Evolutionary conservation across 2,329 filamentous ascomycete species (phyloP), one percentile per base, ranked within the genome.

Genomic region (Pezicula radicicola): DNA sequence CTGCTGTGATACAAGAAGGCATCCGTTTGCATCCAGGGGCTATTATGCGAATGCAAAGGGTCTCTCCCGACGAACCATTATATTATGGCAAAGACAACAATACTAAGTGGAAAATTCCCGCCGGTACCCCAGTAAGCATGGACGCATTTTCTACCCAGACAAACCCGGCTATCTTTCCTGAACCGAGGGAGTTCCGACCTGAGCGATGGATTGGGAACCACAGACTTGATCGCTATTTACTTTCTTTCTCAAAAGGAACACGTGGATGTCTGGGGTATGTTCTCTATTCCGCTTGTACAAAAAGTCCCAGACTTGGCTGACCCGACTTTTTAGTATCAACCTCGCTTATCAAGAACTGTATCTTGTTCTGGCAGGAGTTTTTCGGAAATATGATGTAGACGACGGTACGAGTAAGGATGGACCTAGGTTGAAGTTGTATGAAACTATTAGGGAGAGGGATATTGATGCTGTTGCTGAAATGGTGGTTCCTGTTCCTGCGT

Each of bases 21-120:
- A 35, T 60, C 4, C 49, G 71, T 61, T 66, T 69, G 4, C 68
- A 66, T 4, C 69, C 61, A 51, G 68, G 66, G 21, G 64, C 69
- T 27, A 49, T 59, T 21, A 66, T 66, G 4, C 61, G 66, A 10
- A 62, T 73, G 19, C 65, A 67, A 13, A 60, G 69, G 18, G 62
- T 69, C 5, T 65, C 69, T 4, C 68, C 68, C 3, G 49, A 61
- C 6, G 16, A 52, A 30, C 68, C 66, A 7, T 63, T 63, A 7
- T 61, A 62, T 13, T 70, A 70, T 52, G n/a, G 8, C 3, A n/a
- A 42, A n/a, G 19, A n/a, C 6, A 27, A n/a, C 6, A 15, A 16
- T 30, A 65, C 69, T 45, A 65, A 63, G 9, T 57, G 64, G 46
- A 54, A 54, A n/a, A 48, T 72, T 8, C 65, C 69, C 15, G 53